Conservation (phyloP, 495 filamentous ascomycete species). For the Penicillium daleae region DNA sequence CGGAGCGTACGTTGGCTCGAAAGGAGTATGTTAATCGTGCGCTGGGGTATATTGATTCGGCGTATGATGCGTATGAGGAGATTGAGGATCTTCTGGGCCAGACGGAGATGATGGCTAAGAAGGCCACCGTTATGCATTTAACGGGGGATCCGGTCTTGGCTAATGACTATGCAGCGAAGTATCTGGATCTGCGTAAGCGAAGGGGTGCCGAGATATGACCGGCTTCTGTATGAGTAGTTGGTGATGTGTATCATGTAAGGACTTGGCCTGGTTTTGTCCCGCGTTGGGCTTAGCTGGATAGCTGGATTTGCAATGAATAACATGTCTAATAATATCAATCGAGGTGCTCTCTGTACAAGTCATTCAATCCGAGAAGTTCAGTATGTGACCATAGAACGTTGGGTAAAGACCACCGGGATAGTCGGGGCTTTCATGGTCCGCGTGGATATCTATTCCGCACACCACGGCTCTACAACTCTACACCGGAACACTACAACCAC, state of each 20-base stretch:
- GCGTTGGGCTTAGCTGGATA: neutral
- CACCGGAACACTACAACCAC: neutral
- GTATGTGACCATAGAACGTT: neutral
- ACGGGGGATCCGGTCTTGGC: slow-evolving; percentile 71
- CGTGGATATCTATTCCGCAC: neutral
- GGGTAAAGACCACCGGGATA: neutral
- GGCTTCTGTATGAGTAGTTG: slow-evolving; percentile 1
- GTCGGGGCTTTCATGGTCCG: neutral
- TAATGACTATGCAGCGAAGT: slow-evolving; percentile 75
- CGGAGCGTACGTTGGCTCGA: slow-evolving; percentile 32
- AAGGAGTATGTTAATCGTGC: slow-evolving; percentile 68
- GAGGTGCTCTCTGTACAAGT: neutral
- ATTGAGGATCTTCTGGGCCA: slow-evolving; percentile 76
- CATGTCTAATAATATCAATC: neutral
- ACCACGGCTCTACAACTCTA: neutral
- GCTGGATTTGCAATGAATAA: neutral
- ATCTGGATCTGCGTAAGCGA: slow-evolving; percentile 60
- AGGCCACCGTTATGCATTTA: slow-evolving; percentile 77
- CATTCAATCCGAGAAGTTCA: neutral
- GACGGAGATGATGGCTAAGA: slow-evolving; percentile 85
- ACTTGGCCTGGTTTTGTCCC: neutral
- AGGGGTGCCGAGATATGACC: slow-evolving; percentile 24
- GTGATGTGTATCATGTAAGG: neutral
- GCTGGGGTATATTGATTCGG: slow-evolving; percentile 67
- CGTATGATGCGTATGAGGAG: slow-evolving; percentile 68